phyloP scores from a whole-genome alignment of 2,329 filamentous ascomycete species.

The Trichoderma sp. region DNA sequence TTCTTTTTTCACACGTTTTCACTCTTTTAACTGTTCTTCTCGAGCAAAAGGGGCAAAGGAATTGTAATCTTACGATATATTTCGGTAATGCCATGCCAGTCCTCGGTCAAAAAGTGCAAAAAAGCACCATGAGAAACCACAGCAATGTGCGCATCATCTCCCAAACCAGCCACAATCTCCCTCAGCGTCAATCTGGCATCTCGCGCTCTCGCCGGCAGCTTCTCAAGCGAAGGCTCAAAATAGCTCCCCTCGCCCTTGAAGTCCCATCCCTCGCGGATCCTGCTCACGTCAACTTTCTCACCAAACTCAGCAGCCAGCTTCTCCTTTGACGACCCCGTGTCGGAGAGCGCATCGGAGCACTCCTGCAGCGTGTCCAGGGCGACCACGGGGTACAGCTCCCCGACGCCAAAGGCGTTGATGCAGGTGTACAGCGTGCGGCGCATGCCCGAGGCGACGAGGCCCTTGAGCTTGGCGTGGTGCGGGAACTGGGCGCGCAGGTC shows the following conservation, averaged over 20 bases:
- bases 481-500: constrained; percentile 66
- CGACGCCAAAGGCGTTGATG: constrained; percentile 65
- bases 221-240: constrained; percentile 53
- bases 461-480: constrained; percentile 65
- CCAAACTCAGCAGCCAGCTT: constrained; percentile 65
- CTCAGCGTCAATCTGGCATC: constrained; percentile 63
- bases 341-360: constrained; percentile 73
- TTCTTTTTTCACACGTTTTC: no score
- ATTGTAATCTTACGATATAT: constrained; percentile 20
- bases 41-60: neutral
- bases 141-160: constrained; percentile 69
- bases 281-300: constrained; percentile 63
- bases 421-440: constrained; percentile 81
- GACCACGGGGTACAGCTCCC: constrained; percentile 53
- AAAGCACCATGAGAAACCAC: constrained; percentile 84
- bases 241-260: constrained; percentile 57
- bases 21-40: neutral
- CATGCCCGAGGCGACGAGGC: constrained; percentile 78
- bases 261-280: constrained; percentile 71
- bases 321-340: constrained; percentile 66
- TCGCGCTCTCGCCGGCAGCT: constrained; percentile 64
- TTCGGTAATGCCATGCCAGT: constrained; percentile 65
- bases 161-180: constrained; percentile 42
- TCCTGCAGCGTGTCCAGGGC: constrained; percentile 80
- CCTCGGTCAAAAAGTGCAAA: constrained; percentile 82